A percentile compares a stretch with the other conserved stretches of the same genome.
phyloP scores from a whole-genome alignment of 805 yeast genomes.

The Candida sanyiensis region DNA sequence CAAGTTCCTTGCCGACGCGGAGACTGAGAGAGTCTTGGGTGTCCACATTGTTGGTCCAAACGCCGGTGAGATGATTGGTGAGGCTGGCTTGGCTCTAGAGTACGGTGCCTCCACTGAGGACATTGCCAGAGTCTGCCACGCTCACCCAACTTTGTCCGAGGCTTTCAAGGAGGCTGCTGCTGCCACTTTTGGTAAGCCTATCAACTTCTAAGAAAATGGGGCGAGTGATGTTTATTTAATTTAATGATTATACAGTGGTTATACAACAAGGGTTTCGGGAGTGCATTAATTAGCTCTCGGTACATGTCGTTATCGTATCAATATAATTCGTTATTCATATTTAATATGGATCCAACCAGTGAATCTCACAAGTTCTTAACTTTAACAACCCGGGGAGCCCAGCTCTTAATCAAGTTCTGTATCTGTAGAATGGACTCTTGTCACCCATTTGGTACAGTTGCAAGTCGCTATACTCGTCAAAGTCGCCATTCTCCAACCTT shows the following conservation, averaged over 20 bases:
- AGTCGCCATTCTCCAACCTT: constrained; percentile 29
- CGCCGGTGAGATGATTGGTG: constrained; percentile 99
- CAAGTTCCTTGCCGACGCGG: constrained; percentile 91
- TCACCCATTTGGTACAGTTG: constrained; percentile 37
- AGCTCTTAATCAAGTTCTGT: constrained; percentile 16
- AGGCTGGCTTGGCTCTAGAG: constrained; percentile 95
- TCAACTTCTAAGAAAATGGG: constrained; percentile 54
- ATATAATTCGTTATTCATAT: too few relatives aligned
- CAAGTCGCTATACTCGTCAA: constrained; percentile 23
- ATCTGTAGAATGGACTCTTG: constrained; percentile 35
- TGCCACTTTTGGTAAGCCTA: constrained; percentile 86
- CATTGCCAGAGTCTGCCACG: constrained; percentile 95
- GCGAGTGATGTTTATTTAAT: constrained; percentile 3
- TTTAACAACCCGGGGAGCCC: too few relatives aligned
- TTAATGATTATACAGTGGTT: constrained; percentile 6
- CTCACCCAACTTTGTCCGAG: constrained; percentile 97
- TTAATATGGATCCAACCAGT: too few relatives aligned
- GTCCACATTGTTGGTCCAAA: constrained; percentile 96
- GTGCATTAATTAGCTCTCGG: too few relatives aligned
- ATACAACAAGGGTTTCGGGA: too few relatives aligned
- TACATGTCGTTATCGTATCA: too few relatives aligned
- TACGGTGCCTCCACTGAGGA: constrained; percentile 99
- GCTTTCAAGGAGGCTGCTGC: constrained; percentile 98
- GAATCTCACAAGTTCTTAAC: not conserved
- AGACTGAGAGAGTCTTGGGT: constrained; percentile 94